Evolutionary conservation across 257 asterid genomes (phyloP), one percentile per base, ranked within the genome.

Genomic region (Datura wrightii): DNA sequence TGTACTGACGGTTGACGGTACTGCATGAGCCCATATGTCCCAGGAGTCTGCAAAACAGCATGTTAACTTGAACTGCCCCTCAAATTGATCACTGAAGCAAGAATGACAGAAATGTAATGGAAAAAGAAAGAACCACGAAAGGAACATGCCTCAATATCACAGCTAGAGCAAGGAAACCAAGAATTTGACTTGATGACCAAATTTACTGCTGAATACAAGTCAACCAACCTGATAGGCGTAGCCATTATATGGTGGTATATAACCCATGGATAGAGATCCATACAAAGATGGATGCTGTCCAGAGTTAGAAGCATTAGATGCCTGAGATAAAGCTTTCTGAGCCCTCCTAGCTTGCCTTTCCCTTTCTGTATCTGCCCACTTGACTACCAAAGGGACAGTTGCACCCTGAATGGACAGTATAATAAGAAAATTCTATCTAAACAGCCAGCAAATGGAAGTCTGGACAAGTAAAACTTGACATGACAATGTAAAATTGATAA

Each of bases 311-410:
- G 90, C 82, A 84, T 84, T 90, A 37, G 94, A 86, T 34, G 92
- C 87, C 83, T 89, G 92, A 15, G 96, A 91, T 82, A 93, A 88
- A 85, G 96, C 93, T 88, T 93, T 96, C 87, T 94, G 99, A 80
- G 97, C 97, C 90, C 90, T 94, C 85, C 98, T 91, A 74, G 98
- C 91, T 85, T 91, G 95, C 79, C 98, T 91, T 91, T 97, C 99
- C 89, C 95, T 97, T 84, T 97, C 99, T 78, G 99, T 97, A 90
- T 96, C 99, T 70, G 98, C 99, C 99, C 98, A 97, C 90, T 97
- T 97, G 86, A 97, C 98, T 88, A 97, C 99, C 92, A 97, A 91
- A 36, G 98, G 98, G 86, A 95, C 94, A 60, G 93, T 89, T 59
- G 98, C 92, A 84, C 97, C 98, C 98, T 95, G 84, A 67, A 56